These are phyloP conservation scores for Phytophthora podocarpi DNA, from an alignment of 352 stramenopile genomes.

Conservation along the genomic window DNA sequence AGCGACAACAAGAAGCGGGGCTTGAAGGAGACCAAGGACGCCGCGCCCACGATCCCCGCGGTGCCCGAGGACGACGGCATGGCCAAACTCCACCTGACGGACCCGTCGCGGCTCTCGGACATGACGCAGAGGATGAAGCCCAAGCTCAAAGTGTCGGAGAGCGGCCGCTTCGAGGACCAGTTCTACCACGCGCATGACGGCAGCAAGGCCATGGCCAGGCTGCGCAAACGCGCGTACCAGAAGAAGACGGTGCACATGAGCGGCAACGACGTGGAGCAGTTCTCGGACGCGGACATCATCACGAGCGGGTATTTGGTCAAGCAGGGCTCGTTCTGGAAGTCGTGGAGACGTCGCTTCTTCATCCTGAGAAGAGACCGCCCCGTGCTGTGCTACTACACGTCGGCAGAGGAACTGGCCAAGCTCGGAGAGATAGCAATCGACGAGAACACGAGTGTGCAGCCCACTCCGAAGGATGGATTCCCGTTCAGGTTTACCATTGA, in stretches of 20 bases:
- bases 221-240: slow-evolving; percentile 78
- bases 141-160: slow-evolving; percentile 80
- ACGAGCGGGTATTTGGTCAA: slow-evolving; percentile 83
- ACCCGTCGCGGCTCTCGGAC: slow-evolving; percentile 27
- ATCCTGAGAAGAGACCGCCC: slow-evolving; percentile 78
- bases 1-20: slow-evolving; percentile 10
- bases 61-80: slow-evolving; percentile 26
- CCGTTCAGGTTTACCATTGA: slow-evolving; percentile 75
- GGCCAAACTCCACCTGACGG: slow-evolving; percentile 19
- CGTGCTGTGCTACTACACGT: slow-evolving; percentile 85
- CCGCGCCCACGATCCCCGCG: slow-evolving; percentile 20
- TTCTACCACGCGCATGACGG: slow-evolving; percentile 85
- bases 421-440: slow-evolving; percentile 82
- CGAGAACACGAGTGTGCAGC: slow-evolving; percentile 55
- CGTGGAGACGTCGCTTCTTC: slow-evolving; percentile 83
- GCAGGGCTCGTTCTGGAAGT: slow-evolving; percentile 90
- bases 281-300: slow-evolving; percentile 86
- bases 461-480: slow-evolving; percentile 58
- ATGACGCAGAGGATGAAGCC: slow-evolving; percentile 51
- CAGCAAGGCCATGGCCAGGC: slow-evolving; percentile 77
- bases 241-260: slow-evolving; percentile 81
- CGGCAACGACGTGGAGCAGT: slow-evolving; percentile 82
- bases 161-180: slow-evolving; percentile 85
- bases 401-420: slow-evolving; percentile 75
- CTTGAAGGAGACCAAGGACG: slow-evolving; percentile 19